A percentile compares a stretch with the other conserved stretches of the same genome.
phyloP scores from a whole-genome alignment of 2,329 filamentous ascomycete species.

The Fusarium tuaranense region DNA sequence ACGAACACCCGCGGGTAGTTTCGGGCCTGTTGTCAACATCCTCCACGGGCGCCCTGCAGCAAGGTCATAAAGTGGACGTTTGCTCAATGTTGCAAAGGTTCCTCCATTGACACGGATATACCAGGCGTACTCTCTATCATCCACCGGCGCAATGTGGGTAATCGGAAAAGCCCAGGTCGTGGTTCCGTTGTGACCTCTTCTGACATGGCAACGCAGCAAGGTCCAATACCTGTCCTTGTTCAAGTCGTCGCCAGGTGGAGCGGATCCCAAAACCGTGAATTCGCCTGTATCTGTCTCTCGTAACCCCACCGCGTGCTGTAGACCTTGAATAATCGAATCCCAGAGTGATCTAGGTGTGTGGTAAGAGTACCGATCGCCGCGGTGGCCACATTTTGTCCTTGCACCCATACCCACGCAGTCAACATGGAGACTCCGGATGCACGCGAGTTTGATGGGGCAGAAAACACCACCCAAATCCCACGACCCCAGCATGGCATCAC shows the following conservation, averaged over 20 bases:
- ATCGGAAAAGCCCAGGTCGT: slow-evolving; percentile 14
- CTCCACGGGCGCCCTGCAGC: slow-evolving; percentile 9
- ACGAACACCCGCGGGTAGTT: not conserved
- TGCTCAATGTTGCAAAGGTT: not conserved
- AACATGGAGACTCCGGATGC: not conserved
- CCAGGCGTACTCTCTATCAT: not conserved
- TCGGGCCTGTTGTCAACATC: not conserved
- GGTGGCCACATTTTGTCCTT: not conserved
- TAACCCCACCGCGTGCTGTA: not conserved
- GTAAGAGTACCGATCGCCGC: not conserved
- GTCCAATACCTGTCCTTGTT: not conserved
- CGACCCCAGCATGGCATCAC: slow-evolving; percentile 2
- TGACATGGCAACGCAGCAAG: slow-evolving; percentile 2
- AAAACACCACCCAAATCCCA: not conserved
- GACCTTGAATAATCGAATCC: not conserved
- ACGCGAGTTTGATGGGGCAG: not conserved
- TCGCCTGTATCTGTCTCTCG: not conserved
- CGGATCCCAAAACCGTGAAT: not conserved
- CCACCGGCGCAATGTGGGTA: not conserved
- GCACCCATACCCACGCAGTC: not conserved
- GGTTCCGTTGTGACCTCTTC: not conserved
- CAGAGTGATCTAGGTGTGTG: not conserved
- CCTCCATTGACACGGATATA: not conserved
- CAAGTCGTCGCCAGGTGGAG: not conserved
- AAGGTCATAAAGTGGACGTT: not conserved